Conservation (phyloP, 75 land plant genomes). For the Selaginella moellendorffii region DNA sequence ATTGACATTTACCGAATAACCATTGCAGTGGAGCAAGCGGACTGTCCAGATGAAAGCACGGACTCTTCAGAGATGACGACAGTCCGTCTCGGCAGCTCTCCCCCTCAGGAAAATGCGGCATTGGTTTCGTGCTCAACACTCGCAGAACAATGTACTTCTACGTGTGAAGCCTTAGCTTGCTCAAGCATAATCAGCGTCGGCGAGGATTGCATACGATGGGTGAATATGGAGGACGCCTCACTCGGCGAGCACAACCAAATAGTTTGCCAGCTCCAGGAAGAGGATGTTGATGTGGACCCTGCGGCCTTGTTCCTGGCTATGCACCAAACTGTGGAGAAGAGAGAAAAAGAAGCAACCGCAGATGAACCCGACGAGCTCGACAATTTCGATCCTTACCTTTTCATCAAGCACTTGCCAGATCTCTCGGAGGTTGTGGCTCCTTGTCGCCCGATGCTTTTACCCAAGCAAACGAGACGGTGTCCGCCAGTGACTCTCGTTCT, state of each 20-base stretch:
- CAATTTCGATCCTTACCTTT: slow-evolving; percentile 43
- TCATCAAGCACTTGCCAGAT: slow-evolving; percentile 38
- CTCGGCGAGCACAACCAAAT: not conserved
- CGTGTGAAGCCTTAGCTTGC: not conserved
- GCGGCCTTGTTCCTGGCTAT: not conserved
- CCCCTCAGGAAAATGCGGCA: not conserved
- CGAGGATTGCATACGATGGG: not conserved
- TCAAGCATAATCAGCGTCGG: not conserved
- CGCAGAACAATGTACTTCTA: too few relatives aligned
- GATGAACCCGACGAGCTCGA: slow-evolving; percentile 28
- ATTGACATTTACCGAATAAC: too few relatives aligned
- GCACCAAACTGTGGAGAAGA: not conserved
- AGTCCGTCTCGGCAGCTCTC: not conserved
- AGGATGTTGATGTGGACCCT: not conserved
- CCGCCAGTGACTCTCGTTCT: slow-evolving; percentile 60
- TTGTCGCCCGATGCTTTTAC: slow-evolving; percentile 23
- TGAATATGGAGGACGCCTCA: not conserved
- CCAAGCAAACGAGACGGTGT: slow-evolving; percentile 26
- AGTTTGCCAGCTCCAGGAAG: not conserved
- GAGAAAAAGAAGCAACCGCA: not conserved
- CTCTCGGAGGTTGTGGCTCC: slow-evolving; percentile 33
- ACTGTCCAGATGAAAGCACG: not conserved
- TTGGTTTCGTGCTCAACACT: not conserved
- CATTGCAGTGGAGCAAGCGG: not conserved
- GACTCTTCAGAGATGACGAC: not conserved